Evolutionary conservation across 1,284 basidiomycete species (phyloP), one percentile per base, ranked within the genome.

Genomic region (Calocybe gambosa): DNA sequence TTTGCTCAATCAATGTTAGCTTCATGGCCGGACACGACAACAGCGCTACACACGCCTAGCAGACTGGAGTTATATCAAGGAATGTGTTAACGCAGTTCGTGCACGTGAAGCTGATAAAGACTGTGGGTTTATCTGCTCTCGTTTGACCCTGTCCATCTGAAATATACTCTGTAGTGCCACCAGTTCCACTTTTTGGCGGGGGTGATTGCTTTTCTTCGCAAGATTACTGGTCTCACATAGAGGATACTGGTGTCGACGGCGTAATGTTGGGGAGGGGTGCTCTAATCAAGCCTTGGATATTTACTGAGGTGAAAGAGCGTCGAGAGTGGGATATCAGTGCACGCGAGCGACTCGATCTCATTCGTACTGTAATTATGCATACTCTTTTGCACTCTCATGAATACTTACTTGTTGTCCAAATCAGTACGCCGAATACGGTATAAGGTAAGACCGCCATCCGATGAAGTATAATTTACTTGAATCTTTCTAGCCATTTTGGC

Each of bases 271-370:
- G 85, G 0, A 76, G 95, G 20, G 95, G 95, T 0, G 95, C 93
- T 0, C 73, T 98, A 47, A 97, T 98, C 68, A 98, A 98, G 63
- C 88, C 92, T 1, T 94, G 92, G 92, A 85, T 94, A 49, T 97
- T 97, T 65, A 97, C 93, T 1, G 95, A 99, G 66, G 84, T 98
- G 62, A 89, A 93, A 60, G 94, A 98, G 61, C 75, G 73, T 25
- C 67, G 89, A 40, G 92, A 95, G 59, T 97, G 94, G 94, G 94
- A 98, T 60, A 98, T 98, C 59, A 88, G 82, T 52, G 80, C 91
- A 9, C 73, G 85, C 1, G 95, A 98, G 68, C 75, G 95, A n/a
- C 70, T 98, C 29, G 93, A 95, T 43, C 73, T 91, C 33, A 77
- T 95, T 47, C 76, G 86, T 51, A 82, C 88, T 68, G 88, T 92